These are phyloP conservation scores for Dioszegia aurantiaca DNA, from an alignment of 768 basidiomycete genomes.

Conservation along the genomic window DNA sequence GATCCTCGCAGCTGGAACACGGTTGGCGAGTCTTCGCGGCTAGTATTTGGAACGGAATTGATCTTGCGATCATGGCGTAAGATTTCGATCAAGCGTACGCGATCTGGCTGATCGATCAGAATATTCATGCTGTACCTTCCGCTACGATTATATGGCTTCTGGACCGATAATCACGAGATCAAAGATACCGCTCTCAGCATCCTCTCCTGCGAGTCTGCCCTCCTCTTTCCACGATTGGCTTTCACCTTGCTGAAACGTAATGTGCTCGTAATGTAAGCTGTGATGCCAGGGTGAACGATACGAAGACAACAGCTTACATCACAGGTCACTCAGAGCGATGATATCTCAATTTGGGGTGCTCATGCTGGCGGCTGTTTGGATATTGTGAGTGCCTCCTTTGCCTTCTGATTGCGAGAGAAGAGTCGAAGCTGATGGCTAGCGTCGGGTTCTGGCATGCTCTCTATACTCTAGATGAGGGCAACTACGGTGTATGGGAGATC, in stretches of 20 bases:
- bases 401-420: too few relatives aligned
- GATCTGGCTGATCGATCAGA: conserved; percentile 8
- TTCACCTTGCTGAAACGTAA: conserved; percentile 20
- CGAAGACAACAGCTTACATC: conserved; percentile 1
- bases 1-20: conserved; percentile 29
- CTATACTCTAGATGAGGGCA: conserved; percentile 23
- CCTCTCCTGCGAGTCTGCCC: conserved; percentile 20
- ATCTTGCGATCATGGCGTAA: conserved; percentile 20
- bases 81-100: neutral
- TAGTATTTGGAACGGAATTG: conserved; percentile 37
- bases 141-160: conserved; percentile 12
- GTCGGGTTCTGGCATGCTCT: conserved; percentile 26
- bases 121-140: conserved; percentile 16
- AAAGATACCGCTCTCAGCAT: conserved; percentile 19
- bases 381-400: conserved; percentile 14
- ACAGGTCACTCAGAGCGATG: conserved; percentile 25
- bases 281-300: neutral
- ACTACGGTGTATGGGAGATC: conserved; percentile 26
- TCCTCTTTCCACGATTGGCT: conserved; percentile 20
- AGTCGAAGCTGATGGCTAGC: neutral
- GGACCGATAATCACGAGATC: conserved; percentile 3
- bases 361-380: conserved; percentile 23
- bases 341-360: conserved; percentile 18
- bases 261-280: conserved; percentile 21
- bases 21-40: conserved; percentile 32